These are phyloP conservation scores for Heimioporus sp. DNA, from an alignment of 768 basidiomycete species.

Conservation along the genomic window DNA sequence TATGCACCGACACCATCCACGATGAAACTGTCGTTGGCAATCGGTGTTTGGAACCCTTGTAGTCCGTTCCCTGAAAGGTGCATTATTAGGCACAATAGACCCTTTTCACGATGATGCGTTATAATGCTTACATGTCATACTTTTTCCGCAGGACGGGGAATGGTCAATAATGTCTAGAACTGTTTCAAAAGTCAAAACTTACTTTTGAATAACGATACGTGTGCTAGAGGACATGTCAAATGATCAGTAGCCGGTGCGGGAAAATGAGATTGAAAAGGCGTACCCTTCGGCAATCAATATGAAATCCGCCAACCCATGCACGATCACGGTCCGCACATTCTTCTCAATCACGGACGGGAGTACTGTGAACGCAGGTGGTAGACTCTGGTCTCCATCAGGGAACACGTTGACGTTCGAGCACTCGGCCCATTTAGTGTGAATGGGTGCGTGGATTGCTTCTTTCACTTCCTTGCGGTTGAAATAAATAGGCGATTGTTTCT, in stretches of 20 bases:
- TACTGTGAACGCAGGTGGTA: conserved; percentile 61
- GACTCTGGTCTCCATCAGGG: conserved; percentile 56
- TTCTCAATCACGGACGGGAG: conserved; percentile 77
- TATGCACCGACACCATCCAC: conserved; percentile 72
- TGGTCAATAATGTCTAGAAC: too few species aligned
- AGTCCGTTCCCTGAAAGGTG: conserved; percentile 46
- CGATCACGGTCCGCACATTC: conserved; percentile 62
- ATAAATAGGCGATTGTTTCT: conserved; percentile 63
- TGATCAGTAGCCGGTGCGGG: conserved; percentile 5
- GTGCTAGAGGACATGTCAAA: conserved; percentile 33
- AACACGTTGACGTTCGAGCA: conserved; percentile 64
- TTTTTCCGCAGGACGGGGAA: conserved; percentile 3
- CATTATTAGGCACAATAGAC: conserved; percentile 4
- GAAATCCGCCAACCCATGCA: conserved; percentile 73
- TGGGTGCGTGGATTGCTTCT: conserved; percentile 65
- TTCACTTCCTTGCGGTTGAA: conserved; percentile 68
- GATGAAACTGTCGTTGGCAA: conserved; percentile 62
- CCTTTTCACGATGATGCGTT: background rate
- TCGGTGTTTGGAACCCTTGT: conserved; percentile 76
- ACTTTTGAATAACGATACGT: conserved; percentile 67
- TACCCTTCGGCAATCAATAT: conserved; percentile 74
- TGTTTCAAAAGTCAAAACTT: conserved; percentile 14
- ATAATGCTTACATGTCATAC: conserved; percentile 39
- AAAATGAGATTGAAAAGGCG: conserved; percentile 14
- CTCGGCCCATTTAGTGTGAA: conserved; percentile 57